Evolutionary conservation across 768 basidiomycete genomes (phyloP).

Genomic region (Russula sp.): DNA sequence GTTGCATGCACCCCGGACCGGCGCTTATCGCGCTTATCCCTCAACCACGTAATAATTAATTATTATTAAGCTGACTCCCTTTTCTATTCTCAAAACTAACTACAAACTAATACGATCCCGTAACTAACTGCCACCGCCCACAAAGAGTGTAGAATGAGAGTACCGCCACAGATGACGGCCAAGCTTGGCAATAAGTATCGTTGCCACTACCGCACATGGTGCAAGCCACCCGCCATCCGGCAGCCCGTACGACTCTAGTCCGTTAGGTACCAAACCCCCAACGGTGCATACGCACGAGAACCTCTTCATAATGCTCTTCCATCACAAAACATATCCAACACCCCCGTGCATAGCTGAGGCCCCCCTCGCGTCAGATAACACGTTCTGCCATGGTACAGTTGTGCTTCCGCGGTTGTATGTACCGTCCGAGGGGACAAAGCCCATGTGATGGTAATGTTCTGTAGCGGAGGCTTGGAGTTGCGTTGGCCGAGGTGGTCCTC

Average conservation of each 20-base stretch:
- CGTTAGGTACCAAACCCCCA: not conserved
- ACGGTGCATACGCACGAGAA: constrained; percentile 4
- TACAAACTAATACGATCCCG: not conserved
- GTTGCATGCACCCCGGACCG: not conserved
- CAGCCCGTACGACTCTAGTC: constrained; percentile 5
- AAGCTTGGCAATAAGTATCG: constrained; percentile 3
- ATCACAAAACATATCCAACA: constrained; percentile 19
- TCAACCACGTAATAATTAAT: constrained; percentile 9
- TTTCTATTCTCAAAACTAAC: constrained; percentile 12
- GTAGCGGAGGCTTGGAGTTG: constrained; percentile 11
- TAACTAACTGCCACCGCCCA: constrained; percentile 11
- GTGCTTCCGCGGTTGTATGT: constrained; percentile 11
- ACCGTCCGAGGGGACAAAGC: constrained; percentile 2
- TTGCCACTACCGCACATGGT: constrained; percentile 6
- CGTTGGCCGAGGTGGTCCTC: constrained; percentile 11
- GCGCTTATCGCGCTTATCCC: not conserved
- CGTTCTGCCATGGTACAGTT: constrained; percentile 19
- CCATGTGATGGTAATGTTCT: constrained; percentile 14
- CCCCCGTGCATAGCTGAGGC: constrained; percentile 8
- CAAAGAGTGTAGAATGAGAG: constrained; percentile 2
- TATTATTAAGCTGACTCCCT: constrained; percentile 3
- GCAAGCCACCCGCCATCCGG: not conserved
- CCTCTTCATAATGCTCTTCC: not conserved
- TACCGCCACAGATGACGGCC: not conserved
- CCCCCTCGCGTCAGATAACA: constrained; percentile 13